Base-by-base conservation (phyloP, 768 basidiomycete genomes). In the Lentinula aciculospora region DNA sequence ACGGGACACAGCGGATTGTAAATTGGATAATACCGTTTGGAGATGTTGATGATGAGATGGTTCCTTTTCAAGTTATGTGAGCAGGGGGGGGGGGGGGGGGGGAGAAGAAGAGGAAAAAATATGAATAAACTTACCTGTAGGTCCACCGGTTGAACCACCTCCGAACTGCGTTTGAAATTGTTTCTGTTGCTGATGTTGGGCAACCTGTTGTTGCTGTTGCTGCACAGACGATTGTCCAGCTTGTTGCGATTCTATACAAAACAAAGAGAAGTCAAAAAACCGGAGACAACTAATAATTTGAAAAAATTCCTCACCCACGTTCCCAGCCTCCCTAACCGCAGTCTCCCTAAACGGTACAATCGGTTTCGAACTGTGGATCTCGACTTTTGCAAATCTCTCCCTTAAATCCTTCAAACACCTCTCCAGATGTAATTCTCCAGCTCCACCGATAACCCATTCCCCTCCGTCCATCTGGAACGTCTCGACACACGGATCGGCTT, bases 341-440 rank as follows among this genome's bases (percentile, higher is more conserved):
- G 97, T 98, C 71, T 98, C 97, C 39, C 97, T 82, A 76, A 98
- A 99, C 10, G 97, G 97, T 2, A 99, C 97, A 58, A 98, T 98
- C 0, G 95, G 94, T 64, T 94, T 86, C 1, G 95, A 98, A 1
- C 89, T 86, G 63, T 94, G 93, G 29, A 99, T 94, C 47, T 92
- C 92, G 32, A 98, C 85, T 59, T 85, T 82, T 2, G 97, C 96
- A 69, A 98, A 98, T 34, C 97, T 81, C 69, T 98, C 97, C 21
- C 90, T 82, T n/a, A 99, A 75, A 70, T 98, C 97, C 71, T 94
- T 96, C 42, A 98, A 72, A 69, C 97, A 99, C 61, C 97, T 84
- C 94, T 98, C 97, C 25, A 98, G 74, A 71, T 98, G 97, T 46
- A 99, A 73, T 67, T 98, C 96, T 31, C 97, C 97, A 1, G 97